Evolutionary conservation across 2,329 filamentous ascomycete genomes (phyloP).

Genomic region (Colletotrichum lini): DNA sequence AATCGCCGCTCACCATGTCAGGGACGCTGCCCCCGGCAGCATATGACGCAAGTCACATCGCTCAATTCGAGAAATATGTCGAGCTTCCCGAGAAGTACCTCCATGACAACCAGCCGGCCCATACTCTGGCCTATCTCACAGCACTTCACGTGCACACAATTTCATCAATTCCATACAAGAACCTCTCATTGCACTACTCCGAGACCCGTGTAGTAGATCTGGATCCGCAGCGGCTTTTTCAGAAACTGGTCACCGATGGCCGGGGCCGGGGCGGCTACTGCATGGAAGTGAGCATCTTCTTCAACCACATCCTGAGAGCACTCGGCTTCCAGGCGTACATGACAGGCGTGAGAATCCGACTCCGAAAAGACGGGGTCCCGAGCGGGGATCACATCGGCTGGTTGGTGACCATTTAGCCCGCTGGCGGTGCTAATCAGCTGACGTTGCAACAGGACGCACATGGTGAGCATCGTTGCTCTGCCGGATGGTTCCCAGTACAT

Average conservation of each 20-base stretch:
- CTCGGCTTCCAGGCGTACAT: conserved; percentile 70
- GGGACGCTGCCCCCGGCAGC: too few relatives aligned
- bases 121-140: too few relatives aligned
- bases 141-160: too few relatives aligned
- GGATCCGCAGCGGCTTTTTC: conserved; percentile 62
- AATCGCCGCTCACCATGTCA: too few relatives aligned
- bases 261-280: conserved; percentile 66
- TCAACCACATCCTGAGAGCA: conserved; percentile 65
- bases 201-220: conserved; percentile 56
- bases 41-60: too few relatives aligned
- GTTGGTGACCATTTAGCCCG: conserved; percentile 48
- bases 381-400: conserved; percentile 62
- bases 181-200: conserved; percentile 68
- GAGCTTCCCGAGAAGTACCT: too few relatives aligned
- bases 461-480: conserved; percentile 73
- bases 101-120: too few relatives aligned
- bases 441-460: conserved; percentile 59
- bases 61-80: too few relatives aligned
- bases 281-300: conserved; percentile 71
- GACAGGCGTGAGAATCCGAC: conserved; percentile 66
- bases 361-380: conserved; percentile 56
- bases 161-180: conserved; percentile 66
- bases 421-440: background rate
- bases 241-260: conserved; percentile 61
- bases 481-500: conserved; percentile 63